Percentiles rank a stretch among this genome's conserved stretches.
These are phyloP conservation scores for Boletus rufocinnamomeus DNA, from an alignment of 768 basidiomycete species.

Conservation along the genomic window DNA sequence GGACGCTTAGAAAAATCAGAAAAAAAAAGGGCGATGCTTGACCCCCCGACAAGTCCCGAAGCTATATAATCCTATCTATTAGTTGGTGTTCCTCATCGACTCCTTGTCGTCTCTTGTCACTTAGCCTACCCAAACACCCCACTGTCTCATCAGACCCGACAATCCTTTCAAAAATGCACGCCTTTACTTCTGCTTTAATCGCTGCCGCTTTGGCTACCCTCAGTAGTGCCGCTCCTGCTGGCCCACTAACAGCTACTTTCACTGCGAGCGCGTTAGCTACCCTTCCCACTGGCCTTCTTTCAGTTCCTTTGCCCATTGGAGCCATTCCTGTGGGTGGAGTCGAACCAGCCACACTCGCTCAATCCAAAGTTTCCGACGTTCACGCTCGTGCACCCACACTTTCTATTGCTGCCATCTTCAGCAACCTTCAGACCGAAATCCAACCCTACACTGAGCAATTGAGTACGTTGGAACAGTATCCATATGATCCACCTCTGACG, in stretches of 20 bases:
- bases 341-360: background rate
- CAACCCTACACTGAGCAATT: constrained; percentile 22
- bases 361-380: background rate
- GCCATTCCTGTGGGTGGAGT: too few relatives aligned
- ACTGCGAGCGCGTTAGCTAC: background rate
- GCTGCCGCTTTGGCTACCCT: constrained; percentile 34
- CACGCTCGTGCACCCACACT: background rate
- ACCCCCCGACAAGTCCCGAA: background rate
- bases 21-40: background rate
- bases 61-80: constrained; percentile 22
- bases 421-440: constrained; percentile 16
- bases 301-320: background rate
- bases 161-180: constrained; percentile 41
- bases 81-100: constrained; percentile 15
- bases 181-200: constrained; percentile 32
- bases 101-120: constrained; percentile 18
- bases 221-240: constrained; percentile 26
- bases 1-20: background rate
- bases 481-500: constrained; percentile 1
- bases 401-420: constrained; percentile 33
- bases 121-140: background rate
- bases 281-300: background rate
- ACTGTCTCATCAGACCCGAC: constrained; percentile 26
- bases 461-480: constrained; percentile 25
- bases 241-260: background rate